Base-by-base conservation (phyloP, 2,329 filamentous ascomycete species). In the Cytospora piceae region DNA sequence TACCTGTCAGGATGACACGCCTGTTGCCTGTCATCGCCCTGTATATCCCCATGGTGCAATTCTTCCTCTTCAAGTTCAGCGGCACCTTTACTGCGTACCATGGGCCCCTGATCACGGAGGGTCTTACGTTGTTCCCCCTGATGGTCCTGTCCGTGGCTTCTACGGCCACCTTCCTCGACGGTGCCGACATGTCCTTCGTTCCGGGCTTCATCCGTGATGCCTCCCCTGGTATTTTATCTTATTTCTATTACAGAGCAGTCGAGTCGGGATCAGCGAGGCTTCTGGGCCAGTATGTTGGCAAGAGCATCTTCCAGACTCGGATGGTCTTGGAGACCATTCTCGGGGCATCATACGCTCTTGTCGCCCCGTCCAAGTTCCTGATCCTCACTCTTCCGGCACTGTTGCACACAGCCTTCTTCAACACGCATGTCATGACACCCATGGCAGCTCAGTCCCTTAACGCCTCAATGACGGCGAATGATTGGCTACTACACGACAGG, bases 401-500 rank as follows among this genome's bases (percentile, higher is more conserved):
- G 49, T 74, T 93, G 8, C 90, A 94, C 73, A 89, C 90, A 0
- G 80, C 87, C 34, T 80, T 89, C 42, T 82, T 88, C 61, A 97
- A 97, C 75, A 85, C 89, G 0, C 93, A 97, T 74, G 80, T 91
- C 59, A 85, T 87, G 58, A 85, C 87, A 0, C 81, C 84, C 0
- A 80, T 81, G 70, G 87, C 88, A 0, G 87, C 88, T 0, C 76
- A 80, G 1, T 78, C 82, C 0, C 79, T 95, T 46, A 94, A 96
- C 73, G 78, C 79, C 6, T 89, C 86, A 0, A 79, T 98, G 53
- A 77, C 80, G 24, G 77, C 81, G 0, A 82, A 90, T 42, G 87
- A 90, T 20, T 98, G 90, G 84, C 85, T 86, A 1, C 78, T 98
- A 1, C 75, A 98, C 54, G 94, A 93, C 57, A 88, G 95, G 14